Base-by-base conservation (phyloP, 148 eudicot species). In the Chenopodium album region DNA sequence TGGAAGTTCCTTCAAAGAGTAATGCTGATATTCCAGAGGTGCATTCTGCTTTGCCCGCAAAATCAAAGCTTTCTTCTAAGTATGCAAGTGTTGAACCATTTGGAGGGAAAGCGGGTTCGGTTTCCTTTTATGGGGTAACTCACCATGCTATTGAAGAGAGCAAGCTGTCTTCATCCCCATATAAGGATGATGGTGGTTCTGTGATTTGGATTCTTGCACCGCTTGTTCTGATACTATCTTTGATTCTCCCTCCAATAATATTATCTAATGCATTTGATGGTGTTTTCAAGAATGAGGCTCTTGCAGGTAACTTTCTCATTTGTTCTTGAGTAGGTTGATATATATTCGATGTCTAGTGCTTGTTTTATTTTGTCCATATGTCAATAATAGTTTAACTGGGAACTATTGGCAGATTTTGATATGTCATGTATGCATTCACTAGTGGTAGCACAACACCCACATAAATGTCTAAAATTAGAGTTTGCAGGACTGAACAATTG, bases 101-200 rank as follows among this genome's bases (percentile, higher is more conserved):
- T 82, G 87, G 85, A 1, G 98, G 98, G 22, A 94, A 92, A 84
- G 82, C 98, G 4, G 98, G 98, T 47, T 93, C 95, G 32, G 86
- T 94, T 81, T 93, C 97, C 2, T 94, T 92, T 76, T 66, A 48
- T 63, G 97, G 97, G 46, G 29, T 90, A 78, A 92, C 91, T 63
- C 94, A 93, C 81, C 93, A 92, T 81, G 71, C 82, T 65, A 83
- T 92, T 26, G 97, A 95, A 86, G 94, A 90, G 82, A 80, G 86
- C 50, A 88, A 86, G 78, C 60, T 88, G 84, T 87, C 71, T 13
- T 90, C 95, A 4, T 78, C 93, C 26, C 95, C 97, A 41, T 86
- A 86, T 75, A 81, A 92, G 73, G 87, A 88, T 75, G 86, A 78
- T 52, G 81, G 76, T 67, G 93, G 96, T 71, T 95, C 97, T 2